Evolutionary conservation across 2,329 filamentous ascomycete species (phyloP).

Genomic region (Cladosporium sp.): DNA sequence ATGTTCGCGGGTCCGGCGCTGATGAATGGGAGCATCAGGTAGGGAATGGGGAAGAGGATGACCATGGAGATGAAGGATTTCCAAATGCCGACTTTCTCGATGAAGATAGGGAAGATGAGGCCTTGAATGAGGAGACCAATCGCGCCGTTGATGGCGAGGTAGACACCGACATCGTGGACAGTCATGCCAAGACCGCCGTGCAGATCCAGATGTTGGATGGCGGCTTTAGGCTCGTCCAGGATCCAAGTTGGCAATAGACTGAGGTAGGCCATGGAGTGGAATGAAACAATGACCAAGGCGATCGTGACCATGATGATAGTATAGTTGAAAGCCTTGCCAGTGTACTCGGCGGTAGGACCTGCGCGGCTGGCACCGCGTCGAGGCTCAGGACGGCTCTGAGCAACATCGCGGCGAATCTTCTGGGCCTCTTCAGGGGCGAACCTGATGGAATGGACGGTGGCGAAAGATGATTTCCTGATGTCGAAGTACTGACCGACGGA

Average conservation of each 20-base stretch:
- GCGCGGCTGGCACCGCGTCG: slow-evolving; percentile 9
- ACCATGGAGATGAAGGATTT: slow-evolving; percentile 60
- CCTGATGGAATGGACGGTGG: slow-evolving; percentile 14
- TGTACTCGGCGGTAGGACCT: slow-evolving; percentile 24
- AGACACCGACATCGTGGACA: slow-evolving; percentile 61
- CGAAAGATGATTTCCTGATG: slow-evolving; percentile 14
- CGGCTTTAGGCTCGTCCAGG: slow-evolving; percentile 61
- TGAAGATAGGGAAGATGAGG: slow-evolving; percentile 61
- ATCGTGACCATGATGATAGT: slow-evolving; percentile 69
- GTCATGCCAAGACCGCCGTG: slow-evolving; percentile 61
- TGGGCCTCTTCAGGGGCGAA: slow-evolving; percentile 43
- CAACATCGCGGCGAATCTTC: slow-evolving; percentile 44
- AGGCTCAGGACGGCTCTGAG: slow-evolving; percentile 20
- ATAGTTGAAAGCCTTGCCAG: slow-evolving; percentile 51
- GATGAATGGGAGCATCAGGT: slow-evolving; percentile 63
- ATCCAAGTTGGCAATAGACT: slow-evolving; percentile 86
- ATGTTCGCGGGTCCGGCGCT: slow-evolving; percentile 50
- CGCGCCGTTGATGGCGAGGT: slow-evolving; percentile 63
- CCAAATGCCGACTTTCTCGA: slow-evolving; percentile 61
- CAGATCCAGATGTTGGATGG: slow-evolving; percentile 29
- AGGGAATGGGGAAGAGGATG: slow-evolving; percentile 59
- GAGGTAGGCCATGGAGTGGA: slow-evolving; percentile 90
- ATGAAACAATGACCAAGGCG: slow-evolving; percentile 79
- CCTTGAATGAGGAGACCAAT: slow-evolving; percentile 68
- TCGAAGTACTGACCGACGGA: slow-evolving; percentile 14